Evolutionary conservation across 2,329 filamentous ascomycete genomes (phyloP), one percentile per base, ranked within the genome.

Genomic region (Aureobasidium lini): DNA sequence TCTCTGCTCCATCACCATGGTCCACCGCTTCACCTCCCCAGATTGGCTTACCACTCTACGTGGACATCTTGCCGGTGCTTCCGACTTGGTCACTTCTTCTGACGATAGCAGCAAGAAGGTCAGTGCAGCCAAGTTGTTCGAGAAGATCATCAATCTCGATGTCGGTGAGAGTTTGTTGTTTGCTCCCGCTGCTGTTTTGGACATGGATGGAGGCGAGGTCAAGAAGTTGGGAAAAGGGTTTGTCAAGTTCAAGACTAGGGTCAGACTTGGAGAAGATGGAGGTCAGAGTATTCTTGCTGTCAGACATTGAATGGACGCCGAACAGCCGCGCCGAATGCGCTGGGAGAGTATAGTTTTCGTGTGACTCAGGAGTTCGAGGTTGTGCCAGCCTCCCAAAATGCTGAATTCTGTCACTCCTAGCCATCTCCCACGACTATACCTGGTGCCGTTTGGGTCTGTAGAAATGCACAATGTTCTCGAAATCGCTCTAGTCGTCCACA

Each of bases 21-120:
- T 91, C 0, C 88, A 92, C 66, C 79, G 85, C 0, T 92, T 92
- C 69, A 84, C 78, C 0, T 85, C 81, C 0, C 86, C 86, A 0
- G 78, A 79, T 1, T 89, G 86, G 87, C 77, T 84, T 31, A 66
- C 67, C 0, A 74, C 75, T 0, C 71, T 83, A 43, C 66, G 67
- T 32, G 64, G 65, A 13, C 75, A 78, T 66, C 70, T 87, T 1
- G 81, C 79, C 4, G 81, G 72, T 3, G 67, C 75, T 13, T 70
- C 64, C 9, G 53, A 43, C 13, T 50, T 66, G 57, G 62, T 59
- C 9, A 37, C 50, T 10, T 29, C 3, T 36, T n/a, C 3, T 4
- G 23, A 13, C 6, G 37, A 8, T 13, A 18, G 10, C 2, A 29
- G 2, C 9, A 43, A 23, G 28, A 43, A 46, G 11, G 2, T 60